These are phyloP conservation scores for Monilinia fructicola DNA, from an alignment of 2,329 filamentous ascomycete genomes.

Conservation along the genomic window DNA sequence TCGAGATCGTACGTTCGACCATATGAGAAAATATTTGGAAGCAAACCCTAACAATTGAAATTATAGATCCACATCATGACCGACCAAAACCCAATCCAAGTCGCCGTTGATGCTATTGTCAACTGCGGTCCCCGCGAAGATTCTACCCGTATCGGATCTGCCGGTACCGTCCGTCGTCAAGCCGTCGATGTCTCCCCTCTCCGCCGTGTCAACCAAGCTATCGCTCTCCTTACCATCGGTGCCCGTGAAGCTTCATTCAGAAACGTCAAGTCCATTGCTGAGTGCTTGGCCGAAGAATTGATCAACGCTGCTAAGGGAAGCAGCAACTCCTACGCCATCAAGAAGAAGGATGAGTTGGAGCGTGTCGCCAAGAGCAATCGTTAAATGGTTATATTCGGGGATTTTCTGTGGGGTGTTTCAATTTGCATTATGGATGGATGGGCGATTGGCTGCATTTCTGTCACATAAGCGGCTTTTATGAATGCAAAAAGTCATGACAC, in stretches of 20 bases:
- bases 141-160: slow-evolving; percentile 98
- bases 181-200: slow-evolving; percentile 99
- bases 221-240: slow-evolving; percentile 97
- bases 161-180: slow-evolving; percentile 99
- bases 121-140: slow-evolving; percentile 99
- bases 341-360: slow-evolving; percentile 99
- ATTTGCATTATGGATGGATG: slow-evolving; percentile 39
- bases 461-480: slow-evolving; percentile 36
- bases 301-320: slow-evolving; percentile 99
- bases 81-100: slow-evolving; percentile 99
- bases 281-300: slow-evolving; percentile 99
- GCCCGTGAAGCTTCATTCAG: slow-evolving; percentile 98
- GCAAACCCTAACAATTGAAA: slow-evolving; percentile 22
- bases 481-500: slow-evolving; percentile 25
- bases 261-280: slow-evolving; percentile 99
- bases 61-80: slow-evolving; percentile 98
- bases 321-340: slow-evolving; percentile 99
- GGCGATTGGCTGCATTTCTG: slow-evolving; percentile 39
- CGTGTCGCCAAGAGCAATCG: slow-evolving; percentile 99
- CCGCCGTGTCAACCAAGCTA: slow-evolving; percentile 99
- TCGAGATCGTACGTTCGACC: slow-evolving; percentile 86
- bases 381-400: slow-evolving; percentile 60
- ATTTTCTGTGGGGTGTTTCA: slow-evolving; percentile 38
- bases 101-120: slow-evolving; percentile 98
- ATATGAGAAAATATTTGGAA: slow-evolving; percentile 24